phyloP scores from a whole-genome alignment of 345 rosid species.

The Clausena lansium region DNA sequence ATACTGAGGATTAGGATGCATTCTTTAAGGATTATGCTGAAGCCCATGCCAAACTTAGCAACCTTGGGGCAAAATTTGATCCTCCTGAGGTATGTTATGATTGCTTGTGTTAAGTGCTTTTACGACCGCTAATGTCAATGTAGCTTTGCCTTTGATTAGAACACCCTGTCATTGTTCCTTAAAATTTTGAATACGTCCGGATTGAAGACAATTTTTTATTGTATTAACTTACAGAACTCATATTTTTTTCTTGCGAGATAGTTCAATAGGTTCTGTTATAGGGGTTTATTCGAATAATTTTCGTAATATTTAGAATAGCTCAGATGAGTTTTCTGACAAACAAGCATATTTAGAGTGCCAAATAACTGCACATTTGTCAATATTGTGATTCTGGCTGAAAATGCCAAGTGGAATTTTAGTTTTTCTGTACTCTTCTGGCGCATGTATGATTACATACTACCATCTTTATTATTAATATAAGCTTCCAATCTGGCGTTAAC shows the following conservation, averaged over 20 bases:
- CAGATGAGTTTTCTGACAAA: not conserved
- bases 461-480: not conserved
- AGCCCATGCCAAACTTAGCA: constrained; percentile 97
- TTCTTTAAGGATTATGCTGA: constrained; percentile 93
- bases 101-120: constrained; percentile 7
- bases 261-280: not conserved
- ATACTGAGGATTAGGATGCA: constrained; percentile 77
- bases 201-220: not conserved
- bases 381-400: not conserved
- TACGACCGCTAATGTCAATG: not conserved
- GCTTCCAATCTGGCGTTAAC: not conserved
- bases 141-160: not conserved
- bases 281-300: not conserved
- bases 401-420: not conserved
- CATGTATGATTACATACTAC: not conserved
- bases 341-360: not conserved
- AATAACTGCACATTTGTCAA: not conserved
- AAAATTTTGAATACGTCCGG: not conserved
- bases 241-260: not conserved
- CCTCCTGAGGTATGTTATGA: constrained; percentile 77
- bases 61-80: constrained; percentile 88
- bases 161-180: not conserved
- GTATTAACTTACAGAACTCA: not conserved
- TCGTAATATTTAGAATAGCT: not conserved
- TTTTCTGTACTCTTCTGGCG: not conserved